Evolutionary conservation across 2,329 filamentous ascomycete species (phyloP), one percentile per base, ranked within the genome.

Genomic region (Colletotrichum zoysiae): DNA sequence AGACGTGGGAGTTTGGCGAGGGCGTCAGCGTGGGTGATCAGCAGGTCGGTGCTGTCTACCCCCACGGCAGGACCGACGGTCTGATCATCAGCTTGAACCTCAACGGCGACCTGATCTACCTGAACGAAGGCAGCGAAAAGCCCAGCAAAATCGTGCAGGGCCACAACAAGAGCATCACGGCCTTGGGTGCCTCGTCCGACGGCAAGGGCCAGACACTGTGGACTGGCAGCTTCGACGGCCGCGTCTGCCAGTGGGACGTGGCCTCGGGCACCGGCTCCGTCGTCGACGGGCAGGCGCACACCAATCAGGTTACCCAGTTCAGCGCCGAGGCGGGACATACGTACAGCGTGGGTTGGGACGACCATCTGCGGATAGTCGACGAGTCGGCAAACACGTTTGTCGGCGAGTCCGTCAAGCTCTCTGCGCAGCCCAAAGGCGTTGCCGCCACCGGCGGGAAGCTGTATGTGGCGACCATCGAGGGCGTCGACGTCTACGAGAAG

Each of bases 301-400:
- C 92, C 9, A 97, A 95, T 80, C 95, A 97, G 80, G 90, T 98
- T 63, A 90, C 91, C 4, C 93, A 93, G 62, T 91, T 99, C 74
- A 85, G 91, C 3, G 84, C 89, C 0, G 84, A 85, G 9, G 79
- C 85, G 2, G 88, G 90, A 44, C 88, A 90, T 75, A 89, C 94
- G n/a, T 95, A 93, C 83, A 95, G 92, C 77, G 93, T 95, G 65
- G 95, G 92, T 74, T 99, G 95, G 96, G 96, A 99, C 79, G 96
- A 99, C 80, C 94, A 92, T 1, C 86, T 98, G 46, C 92, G 95
- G 74, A 92, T 89, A 55, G 87, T 97, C 46, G 95, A 97, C 75
- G 87, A 92, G 70, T 87, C 90, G 0, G 89, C 91, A 64, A 92
- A 90, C 77, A 93, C 91, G 0, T 98, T 97, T 80, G 87, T 91